Base-by-base conservation (phyloP, 2,329 filamentous ascomycete species). In the Gremmenia infestans region DNA sequence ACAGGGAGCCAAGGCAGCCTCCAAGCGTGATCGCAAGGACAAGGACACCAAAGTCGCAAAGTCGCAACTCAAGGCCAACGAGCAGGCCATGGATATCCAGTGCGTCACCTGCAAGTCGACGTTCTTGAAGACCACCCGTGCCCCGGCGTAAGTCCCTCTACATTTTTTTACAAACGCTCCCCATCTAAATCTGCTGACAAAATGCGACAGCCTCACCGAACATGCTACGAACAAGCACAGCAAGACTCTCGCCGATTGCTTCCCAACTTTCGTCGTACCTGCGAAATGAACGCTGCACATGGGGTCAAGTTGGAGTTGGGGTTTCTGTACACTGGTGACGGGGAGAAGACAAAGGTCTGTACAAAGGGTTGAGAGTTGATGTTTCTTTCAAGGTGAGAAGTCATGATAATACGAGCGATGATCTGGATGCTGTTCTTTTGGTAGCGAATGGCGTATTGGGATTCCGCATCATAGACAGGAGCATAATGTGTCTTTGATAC, bases 141-240 rank as follows among this genome's bases (percentile, higher is more conserved):
- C 80, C 59, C 86, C 86, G 67, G 84, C 87, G 82, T 86, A 77
- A 64, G 81, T 75, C 45, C 6, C 46, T 22, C 23, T n/a, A 37
- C 40, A 32, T 6, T 25, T 14, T 14, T 43, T 22, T 28, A 25
- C 22, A 43, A n/a, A 42, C 25, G 3, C 9, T 5, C 2, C 37
- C 1, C 11, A 45, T 2, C 23, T 45, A 2, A 45, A 45, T 52
- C 11, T 32, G 37, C 47, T 45, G 48, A 54, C 35, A 35, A 47
- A 14, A 37, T 40, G 23, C 42, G 7, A 51, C 60, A 86, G 82
- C 60, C 81, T 91, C 60, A 81, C 79, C 58, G 83, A 88, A 68
- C 88, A 92, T 72, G 86, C 88, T 60, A 70, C 74, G 61, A 90
- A 90, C 74, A 91, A 90, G 78, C 88, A 92, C 76, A 85, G 74